Evolutionary conservation across 1,139 yeast species (phyloP).

Genomic region (Pichia sorboxylosa): DNA sequence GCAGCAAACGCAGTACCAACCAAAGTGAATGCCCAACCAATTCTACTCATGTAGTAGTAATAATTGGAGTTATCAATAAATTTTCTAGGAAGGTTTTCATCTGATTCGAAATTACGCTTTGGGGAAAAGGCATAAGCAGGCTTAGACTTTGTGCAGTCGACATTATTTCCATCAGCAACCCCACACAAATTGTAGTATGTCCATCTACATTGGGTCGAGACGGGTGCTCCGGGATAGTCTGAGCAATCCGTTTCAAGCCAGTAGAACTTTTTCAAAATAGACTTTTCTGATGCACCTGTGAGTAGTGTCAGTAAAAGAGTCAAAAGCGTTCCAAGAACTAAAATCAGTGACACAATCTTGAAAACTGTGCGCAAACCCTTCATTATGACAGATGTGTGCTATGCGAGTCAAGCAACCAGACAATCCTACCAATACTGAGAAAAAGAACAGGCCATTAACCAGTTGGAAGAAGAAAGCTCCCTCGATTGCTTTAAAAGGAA

Average conservation of each 20-base stretch:
- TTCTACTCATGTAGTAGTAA: constrained; percentile 53
- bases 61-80: constrained; percentile 35
- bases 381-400: constrained; percentile 2
- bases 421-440: no score
- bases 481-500: no score
- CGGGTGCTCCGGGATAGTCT: constrained; percentile 37
- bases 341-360: constrained; percentile 6
- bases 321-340: constrained; percentile 22
- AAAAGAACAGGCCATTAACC: no score
- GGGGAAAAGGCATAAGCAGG: constrained; percentile 68
- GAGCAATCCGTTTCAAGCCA: constrained; percentile 64
- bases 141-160: constrained; percentile 33
- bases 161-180: constrained; percentile 28
- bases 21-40: constrained; percentile 57
- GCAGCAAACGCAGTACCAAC: constrained; percentile 48
- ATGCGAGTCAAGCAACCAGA: no score
- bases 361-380: neutral
- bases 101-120: constrained; percentile 38
- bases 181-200: constrained; percentile 54
- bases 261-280: constrained; percentile 43
- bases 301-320: constrained; percentile 51
- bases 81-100: constrained; percentile 33
- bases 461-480: no score
- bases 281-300: constrained; percentile 42
- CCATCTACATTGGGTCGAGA: constrained; percentile 45